Base-by-base conservation (phyloP, 495 filamentous ascomycete species). In the Amphirosellinia nigrospora region DNA sequence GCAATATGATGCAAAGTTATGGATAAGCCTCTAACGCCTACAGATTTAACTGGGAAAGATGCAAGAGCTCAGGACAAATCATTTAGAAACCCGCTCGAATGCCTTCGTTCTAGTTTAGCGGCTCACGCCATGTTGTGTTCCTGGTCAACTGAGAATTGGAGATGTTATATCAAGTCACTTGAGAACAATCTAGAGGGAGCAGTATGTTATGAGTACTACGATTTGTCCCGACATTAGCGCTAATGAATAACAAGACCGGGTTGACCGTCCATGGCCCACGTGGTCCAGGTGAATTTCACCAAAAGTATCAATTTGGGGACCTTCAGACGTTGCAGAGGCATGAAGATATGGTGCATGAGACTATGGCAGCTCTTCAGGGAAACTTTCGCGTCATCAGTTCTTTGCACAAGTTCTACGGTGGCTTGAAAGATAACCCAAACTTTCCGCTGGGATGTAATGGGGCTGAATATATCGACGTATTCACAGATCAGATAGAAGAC, bases 101-200 rank as follows among this genome's bases (percentile, higher is more conserved):
- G 77, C 61, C 75, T 82, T 53, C 71, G 68, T 38, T 73, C 79
- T 6, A 80, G 72, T 53, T 71, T 82, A 26, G 69, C 77, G 6
- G 71, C 76, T 74, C 71, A 80, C 77, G n/a, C 78, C 36, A 70
- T 81, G 34, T 79, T 73, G 66, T 80, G 78, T 53, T 68, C 83
- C 45, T 84, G 82, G 82, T 75, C 83, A 16, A 76, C 61, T 0
- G 79, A 82, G 56, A 78, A 81, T 38, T 85, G 83, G 83, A 72
- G 81, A 30, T 73, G 71, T 70, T 81, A 84, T 68, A 74, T 85
- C 58, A 58, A 75, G 19, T 81, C 73, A 72, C 72, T 84, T 0
- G 82, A 85, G 59, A 72, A 77, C 13, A 70, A 60, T 1, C 73
- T 83, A 21, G 78, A 83, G 32, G 60, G 70, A 39, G 71, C 79